Evolutionary conservation across 106 monocot genomes (phyloP).

Genomic region (Acanthochlamys bracteata): DNA sequence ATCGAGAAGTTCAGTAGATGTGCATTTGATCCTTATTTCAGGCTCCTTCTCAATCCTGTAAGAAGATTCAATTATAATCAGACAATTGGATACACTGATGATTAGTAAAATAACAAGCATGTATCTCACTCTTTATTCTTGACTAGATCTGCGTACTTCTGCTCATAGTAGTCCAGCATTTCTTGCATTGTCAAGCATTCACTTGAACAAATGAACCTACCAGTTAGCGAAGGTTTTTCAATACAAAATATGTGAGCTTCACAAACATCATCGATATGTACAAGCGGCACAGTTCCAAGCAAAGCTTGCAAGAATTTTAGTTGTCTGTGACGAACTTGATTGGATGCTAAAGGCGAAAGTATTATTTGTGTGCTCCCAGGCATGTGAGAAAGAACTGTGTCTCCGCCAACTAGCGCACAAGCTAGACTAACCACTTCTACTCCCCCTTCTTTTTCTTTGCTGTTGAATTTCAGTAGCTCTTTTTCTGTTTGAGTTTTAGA

Average conservation of each 20-base stretch:
- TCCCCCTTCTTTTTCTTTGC: background rate
- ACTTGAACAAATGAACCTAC: slow-evolving; percentile 29
- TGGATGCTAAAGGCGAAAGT: slow-evolving; percentile 13
- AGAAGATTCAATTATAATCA: background rate
- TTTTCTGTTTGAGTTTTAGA: slow-evolving; percentile 40
- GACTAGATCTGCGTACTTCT: slow-evolving; percentile 14
- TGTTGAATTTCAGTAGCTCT: slow-evolving; percentile 18
- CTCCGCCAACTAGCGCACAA: slow-evolving; percentile 40
- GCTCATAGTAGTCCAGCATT: slow-evolving; percentile 11
- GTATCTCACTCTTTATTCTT: slow-evolving; percentile 28
- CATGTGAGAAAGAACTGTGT: slow-evolving; percentile 10
- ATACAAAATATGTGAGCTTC: slow-evolving; percentile 39
- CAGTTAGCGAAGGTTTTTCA: slow-evolving; percentile 26
- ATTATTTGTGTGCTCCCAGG: slow-evolving; percentile 3
- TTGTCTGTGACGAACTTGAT: background rate
- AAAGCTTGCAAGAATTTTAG: slow-evolving; percentile 31
- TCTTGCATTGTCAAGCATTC: slow-evolving; percentile 17
- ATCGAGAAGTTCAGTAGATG: slow-evolving; percentile 21
- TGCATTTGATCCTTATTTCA: slow-evolving; percentile 5
- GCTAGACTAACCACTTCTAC: slow-evolving; percentile 41
- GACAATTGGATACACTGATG: too few species aligned
- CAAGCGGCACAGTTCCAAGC: slow-evolving; percentile 29
- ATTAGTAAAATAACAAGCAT: background rate
- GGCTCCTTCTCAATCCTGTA: slow-evolving; percentile 21
- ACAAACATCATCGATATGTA: slow-evolving; percentile 38